These are phyloP conservation scores for Lyophyllum decastes DNA, from an alignment of 768 basidiomycete species.

Conservation along the genomic window DNA sequence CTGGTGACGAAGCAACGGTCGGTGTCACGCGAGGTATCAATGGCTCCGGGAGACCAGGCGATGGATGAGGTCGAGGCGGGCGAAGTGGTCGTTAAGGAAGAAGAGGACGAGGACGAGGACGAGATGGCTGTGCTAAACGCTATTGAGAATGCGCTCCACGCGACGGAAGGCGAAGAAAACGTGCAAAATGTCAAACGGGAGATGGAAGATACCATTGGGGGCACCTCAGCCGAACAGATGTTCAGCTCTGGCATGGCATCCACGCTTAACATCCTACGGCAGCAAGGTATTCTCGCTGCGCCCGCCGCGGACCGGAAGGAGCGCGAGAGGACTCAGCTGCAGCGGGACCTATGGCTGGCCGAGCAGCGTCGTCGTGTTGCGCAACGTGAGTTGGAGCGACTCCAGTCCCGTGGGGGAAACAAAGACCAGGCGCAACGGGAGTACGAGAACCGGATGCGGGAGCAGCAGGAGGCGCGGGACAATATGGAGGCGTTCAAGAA, in stretches of 20 bases:
- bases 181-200: conserved; percentile 22
- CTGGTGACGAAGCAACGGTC: conserved; percentile 33
- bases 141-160: conserved; percentile 70
- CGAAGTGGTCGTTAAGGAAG: conserved; percentile 77
- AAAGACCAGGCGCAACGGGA: conserved; percentile 95
- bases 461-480: conserved; percentile 87
- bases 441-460: conserved; percentile 89
- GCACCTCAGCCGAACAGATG: conserved; percentile 77
- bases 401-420: conserved; percentile 74
- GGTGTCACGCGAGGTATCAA: conserved; percentile 54
- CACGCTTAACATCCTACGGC: conserved; percentile 83
- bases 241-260: conserved; percentile 86
- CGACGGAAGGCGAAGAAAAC: conserved; percentile 59
- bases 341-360: conserved; percentile 89
- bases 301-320: conserved; percentile 64
- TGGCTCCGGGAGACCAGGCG: conserved; percentile 59
- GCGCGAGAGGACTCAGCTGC: conserved; percentile 80
- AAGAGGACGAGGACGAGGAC: conserved; percentile 69
- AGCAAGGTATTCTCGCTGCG: conserved; percentile 84
- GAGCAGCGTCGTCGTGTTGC: conserved; percentile 76
- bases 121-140: conserved; percentile 75
- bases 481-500: conserved; percentile 82
- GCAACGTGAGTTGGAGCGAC: conserved; percentile 77
- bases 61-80: conserved; percentile 82
- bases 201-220: conserved; percentile 40